phyloP scores from a whole-genome alignment of 2,329 filamentous ascomycete species.

The Davidsoniella virescens region DNA sequence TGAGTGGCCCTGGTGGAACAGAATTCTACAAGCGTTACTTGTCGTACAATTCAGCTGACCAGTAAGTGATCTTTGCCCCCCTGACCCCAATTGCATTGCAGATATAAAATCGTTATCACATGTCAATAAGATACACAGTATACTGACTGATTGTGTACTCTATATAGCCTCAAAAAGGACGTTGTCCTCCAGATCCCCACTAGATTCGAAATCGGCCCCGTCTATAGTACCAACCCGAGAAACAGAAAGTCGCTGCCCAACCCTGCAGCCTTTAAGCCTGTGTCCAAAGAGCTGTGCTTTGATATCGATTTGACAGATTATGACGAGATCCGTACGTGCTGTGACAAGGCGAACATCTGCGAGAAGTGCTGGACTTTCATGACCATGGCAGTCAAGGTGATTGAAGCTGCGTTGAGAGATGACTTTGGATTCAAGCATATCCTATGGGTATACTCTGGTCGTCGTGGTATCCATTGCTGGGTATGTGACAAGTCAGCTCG shows the following conservation, averaged over 20 bases:
- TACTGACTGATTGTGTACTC: not conserved
- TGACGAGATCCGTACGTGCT: constrained; percentile 91
- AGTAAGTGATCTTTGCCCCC: constrained; percentile 22
- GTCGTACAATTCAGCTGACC: constrained; percentile 39
- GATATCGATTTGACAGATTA: constrained; percentile 99
- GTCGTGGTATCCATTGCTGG: constrained; percentile 95
- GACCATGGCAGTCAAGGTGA: constrained; percentile 90
- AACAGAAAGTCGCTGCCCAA: constrained; percentile 81
- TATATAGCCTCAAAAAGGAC: constrained; percentile 63
- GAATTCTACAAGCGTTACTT: constrained; percentile 90
- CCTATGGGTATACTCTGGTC: constrained; percentile 95
- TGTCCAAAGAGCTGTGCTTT: constrained; percentile 91
- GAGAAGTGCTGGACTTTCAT: constrained; percentile 92
- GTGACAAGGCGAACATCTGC: constrained; percentile 84
- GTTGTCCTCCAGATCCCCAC: constrained; percentile 76
- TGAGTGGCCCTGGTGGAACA: constrained; percentile 41
- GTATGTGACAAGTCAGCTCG: constrained; percentile 83
- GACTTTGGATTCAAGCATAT: constrained; percentile 97
- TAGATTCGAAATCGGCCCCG: constrained; percentile 96
- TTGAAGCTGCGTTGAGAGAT: constrained; percentile 72
- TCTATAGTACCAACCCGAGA: constrained; percentile 84
- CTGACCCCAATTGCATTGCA: not conserved
- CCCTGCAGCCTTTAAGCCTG: constrained; percentile 63
- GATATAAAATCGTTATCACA: no score
- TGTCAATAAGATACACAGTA: constrained; percentile 10